These are phyloP conservation scores for Aureobasidium sp. DNA, from an alignment of 2,329 filamentous ascomycete species.

Conservation along the genomic window DNA sequence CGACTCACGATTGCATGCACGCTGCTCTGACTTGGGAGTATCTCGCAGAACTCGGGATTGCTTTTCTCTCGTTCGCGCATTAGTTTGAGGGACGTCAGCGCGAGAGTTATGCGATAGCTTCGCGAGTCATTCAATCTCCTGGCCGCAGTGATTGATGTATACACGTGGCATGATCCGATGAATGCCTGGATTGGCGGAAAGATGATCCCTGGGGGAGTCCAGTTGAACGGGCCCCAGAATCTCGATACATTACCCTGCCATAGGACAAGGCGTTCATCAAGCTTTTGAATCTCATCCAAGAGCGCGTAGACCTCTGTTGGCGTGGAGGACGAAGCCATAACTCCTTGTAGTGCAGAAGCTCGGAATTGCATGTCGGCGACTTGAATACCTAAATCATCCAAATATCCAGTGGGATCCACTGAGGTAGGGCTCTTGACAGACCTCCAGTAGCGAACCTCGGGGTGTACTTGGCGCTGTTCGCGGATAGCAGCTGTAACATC, in stretches of 20 bases:
- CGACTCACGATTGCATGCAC: not conserved
- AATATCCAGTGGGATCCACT: not conserved
- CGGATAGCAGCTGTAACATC: conserved; percentile 2
- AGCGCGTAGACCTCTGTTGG: not conserved
- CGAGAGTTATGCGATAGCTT: conserved; percentile 3
- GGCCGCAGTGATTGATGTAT: conserved; percentile 6
- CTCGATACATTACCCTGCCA: conserved; percentile 8
- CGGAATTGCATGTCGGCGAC: conserved; percentile 7
- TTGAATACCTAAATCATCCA: conserved; percentile 8
- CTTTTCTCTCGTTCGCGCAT: not conserved
- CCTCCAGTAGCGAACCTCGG: conserved; percentile 9
- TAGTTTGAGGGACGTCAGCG: not conserved
- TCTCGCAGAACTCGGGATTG: not conserved
- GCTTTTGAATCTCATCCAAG: not conserved
- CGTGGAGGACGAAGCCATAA: not conserved
- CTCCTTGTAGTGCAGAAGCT: not conserved
- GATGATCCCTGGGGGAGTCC: not conserved
- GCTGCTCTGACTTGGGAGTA: not conserved
- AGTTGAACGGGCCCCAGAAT: conserved; percentile 6
- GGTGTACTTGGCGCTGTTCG: not conserved
- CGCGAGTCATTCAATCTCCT: conserved; percentile 12
- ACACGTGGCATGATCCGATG: conserved; percentile 2
- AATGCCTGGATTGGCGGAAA: conserved; percentile 1
- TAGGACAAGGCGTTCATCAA: not conserved
- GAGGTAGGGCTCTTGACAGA: not conserved